Conservation (phyloP, 192 early-diverging fungal species). For the Coemansia sp. region DNA sequence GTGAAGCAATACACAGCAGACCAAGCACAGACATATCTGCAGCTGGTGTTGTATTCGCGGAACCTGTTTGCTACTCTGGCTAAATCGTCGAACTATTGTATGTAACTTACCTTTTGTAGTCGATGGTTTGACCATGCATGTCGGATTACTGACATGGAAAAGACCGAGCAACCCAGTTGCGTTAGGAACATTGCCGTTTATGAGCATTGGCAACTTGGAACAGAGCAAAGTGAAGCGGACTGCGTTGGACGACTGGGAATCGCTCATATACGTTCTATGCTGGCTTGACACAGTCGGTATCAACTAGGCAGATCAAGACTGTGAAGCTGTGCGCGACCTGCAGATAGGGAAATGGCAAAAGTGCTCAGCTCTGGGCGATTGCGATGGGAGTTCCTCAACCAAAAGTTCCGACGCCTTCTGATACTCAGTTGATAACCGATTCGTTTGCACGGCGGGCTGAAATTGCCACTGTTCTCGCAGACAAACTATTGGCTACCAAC, state of each 20-base stretch:
- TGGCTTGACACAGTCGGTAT: no score
- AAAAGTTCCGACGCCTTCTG: no score
- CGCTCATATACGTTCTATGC: conserved; percentile 29
- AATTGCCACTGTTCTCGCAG: not conserved
- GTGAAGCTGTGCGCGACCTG: conserved; percentile 9
- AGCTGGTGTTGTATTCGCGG: no score
- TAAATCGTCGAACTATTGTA: no score
- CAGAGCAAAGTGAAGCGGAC: not conserved
- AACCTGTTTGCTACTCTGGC: no score
- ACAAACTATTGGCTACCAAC: not conserved
- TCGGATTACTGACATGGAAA: no score
- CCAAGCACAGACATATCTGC: no score
- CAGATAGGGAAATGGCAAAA: no score
- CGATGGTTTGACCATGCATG: conserved; percentile 20
- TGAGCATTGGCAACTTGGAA: conserved; percentile 30
- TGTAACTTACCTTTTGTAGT: not conserved
- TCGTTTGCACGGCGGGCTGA: not conserved
- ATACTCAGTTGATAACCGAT: not conserved
- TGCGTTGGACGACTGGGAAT: conserved; percentile 35
- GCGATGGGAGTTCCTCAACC: no score
- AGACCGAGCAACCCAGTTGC: not conserved
- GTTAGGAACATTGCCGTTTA: conserved; percentile 30
- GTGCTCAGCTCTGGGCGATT: no score
- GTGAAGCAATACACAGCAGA: conserved; percentile 18
- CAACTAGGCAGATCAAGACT: no score